Evolutionary conservation across 148 eudicot genomes (phyloP).

Genomic region (Silene latifolia): DNA sequence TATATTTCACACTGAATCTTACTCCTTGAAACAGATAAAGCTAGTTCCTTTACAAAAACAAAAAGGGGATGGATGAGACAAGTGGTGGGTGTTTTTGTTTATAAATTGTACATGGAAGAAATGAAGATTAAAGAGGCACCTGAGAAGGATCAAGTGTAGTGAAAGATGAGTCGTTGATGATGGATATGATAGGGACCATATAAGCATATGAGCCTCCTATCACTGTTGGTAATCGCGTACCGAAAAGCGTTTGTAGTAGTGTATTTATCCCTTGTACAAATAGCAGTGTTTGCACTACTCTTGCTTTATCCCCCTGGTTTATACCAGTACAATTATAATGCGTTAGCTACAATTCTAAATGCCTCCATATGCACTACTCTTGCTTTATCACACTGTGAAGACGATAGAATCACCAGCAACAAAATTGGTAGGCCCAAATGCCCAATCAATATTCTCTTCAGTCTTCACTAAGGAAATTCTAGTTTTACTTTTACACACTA

Average conservation of each 20-base stretch:
- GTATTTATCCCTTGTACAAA: slow-evolving; percentile 95
- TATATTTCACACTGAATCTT: neutral
- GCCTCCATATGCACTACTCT: no score
- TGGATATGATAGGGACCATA: slow-evolving; percentile 90
- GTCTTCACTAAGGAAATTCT: no score
- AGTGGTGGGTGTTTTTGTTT: no score
- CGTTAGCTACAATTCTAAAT: no score
- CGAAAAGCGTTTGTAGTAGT: slow-evolving; percentile 77
- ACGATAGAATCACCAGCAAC: no score
- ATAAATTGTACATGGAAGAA: no score
- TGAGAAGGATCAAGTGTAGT: slow-evolving; percentile 54
- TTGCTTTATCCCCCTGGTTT: slow-evolving; percentile 80
- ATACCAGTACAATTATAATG: no score
- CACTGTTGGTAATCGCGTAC: slow-evolving; percentile 83
- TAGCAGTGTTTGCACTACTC: slow-evolving; percentile 90
- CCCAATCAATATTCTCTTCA: no score
- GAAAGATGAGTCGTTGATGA: slow-evolving; percentile 72
- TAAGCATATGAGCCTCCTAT: slow-evolving; percentile 95
- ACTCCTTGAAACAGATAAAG: slow-evolving; percentile 10
- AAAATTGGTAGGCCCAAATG: no score
- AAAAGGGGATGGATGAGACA: slow-evolving; percentile 12
- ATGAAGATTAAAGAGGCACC: slow-evolving; percentile 41
- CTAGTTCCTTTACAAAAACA: slow-evolving; percentile 30
- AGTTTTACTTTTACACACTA: no score
- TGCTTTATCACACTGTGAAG: no score